These are phyloP conservation scores for Lentinula novae-zelandiae DNA, from an alignment of 1,284 basidiomycete genomes.

Conservation along the genomic window DNA sequence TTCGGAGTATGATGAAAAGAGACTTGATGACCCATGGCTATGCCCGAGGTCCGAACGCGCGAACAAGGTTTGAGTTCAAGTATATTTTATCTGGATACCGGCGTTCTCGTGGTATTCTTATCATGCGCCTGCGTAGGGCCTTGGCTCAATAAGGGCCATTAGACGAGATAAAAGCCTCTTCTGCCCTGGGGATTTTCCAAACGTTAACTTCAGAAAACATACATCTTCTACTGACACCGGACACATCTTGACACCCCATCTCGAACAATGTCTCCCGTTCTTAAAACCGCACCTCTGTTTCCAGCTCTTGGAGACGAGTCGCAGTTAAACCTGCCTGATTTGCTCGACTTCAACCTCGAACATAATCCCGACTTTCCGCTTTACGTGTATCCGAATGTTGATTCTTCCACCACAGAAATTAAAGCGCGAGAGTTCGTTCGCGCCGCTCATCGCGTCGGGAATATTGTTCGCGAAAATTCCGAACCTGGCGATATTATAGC, in stretches of 20 bases:
- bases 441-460: slow-evolving; percentile 4
- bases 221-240: not conserved
- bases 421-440: slow-evolving; percentile 3
- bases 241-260: not conserved
- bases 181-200: not conserved
- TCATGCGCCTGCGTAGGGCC: not conserved
- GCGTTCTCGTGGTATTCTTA: not conserved
- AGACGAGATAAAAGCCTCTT: not conserved
- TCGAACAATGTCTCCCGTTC: not conserved
- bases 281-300: not conserved
- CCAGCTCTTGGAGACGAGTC: not conserved
- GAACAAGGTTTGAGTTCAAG: not conserved
- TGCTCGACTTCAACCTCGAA: slow-evolving; percentile 5
- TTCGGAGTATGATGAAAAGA: too few relatives aligned
- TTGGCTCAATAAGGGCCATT: not conserved
- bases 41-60: not conserved
- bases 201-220: not conserved
- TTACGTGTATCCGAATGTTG: not conserved
- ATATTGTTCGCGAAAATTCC: not conserved
- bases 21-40: not conserved
- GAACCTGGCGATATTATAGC: slow-evolving; percentile 19
- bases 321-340: not conserved
- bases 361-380: slow-evolving; percentile 8
- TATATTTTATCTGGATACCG: too few relatives aligned
- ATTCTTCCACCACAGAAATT: not conserved